phyloP scores from a whole-genome alignment of 306 rosid genomes.

The Gastrolobium bilobum region DNA sequence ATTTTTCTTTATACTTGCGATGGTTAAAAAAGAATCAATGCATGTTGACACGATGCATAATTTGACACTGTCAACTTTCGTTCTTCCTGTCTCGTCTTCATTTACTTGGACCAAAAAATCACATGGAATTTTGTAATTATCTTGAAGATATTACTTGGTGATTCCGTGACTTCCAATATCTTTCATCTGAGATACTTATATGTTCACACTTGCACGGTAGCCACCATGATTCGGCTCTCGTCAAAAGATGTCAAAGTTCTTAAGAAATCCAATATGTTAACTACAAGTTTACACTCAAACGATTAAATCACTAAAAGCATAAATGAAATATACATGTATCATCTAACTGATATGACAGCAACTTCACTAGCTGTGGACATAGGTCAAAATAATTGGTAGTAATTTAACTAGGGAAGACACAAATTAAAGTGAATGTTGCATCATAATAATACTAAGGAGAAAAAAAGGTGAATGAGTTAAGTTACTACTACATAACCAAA shows the following conservation, averaged over 20 bases:
- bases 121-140: too few species aligned
- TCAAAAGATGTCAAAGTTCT: background rate
- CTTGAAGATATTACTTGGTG: background rate
- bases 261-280: background rate
- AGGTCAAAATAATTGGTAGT: constrained; percentile 12
- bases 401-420: constrained; percentile 7
- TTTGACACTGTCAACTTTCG: too few species aligned
- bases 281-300: background rate
- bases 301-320: background rate
- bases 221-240: background rate
- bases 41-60: too few species aligned
- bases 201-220: background rate
- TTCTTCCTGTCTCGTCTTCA: too few species aligned
- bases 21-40: too few species aligned
- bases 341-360: background rate
- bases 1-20: too few species aligned
- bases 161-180: background rate
- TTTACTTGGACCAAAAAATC: background rate
- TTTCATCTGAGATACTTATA: background rate
- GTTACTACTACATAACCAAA: constrained; percentile 47
- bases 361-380: background rate
- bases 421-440: constrained; percentile 48
- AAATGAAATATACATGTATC: background rate
- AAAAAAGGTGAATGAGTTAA: constrained; percentile 38
- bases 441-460: constrained; percentile 33